Percentiles rank a stretch among this genome's conserved stretches.
These are phyloP conservation scores for Tetrastigma voinierianum DNA, from an alignment of 164 flowering plant species.

Conservation along the genomic window DNA sequence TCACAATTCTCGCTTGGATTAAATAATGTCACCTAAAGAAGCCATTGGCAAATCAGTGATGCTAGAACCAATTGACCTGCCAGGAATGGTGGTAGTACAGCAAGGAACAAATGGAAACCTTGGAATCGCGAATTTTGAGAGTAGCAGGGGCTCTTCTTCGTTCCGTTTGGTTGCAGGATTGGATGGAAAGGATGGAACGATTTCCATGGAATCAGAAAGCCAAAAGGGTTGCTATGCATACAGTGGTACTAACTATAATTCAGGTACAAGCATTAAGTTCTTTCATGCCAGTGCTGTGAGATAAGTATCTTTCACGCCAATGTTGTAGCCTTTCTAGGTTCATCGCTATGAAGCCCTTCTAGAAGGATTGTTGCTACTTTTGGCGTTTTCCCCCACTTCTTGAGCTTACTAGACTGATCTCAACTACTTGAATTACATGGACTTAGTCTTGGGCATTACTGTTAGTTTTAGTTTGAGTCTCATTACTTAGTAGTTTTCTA, in stretches of 20 bases:
- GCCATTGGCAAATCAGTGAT: slow-evolving; percentile 32
- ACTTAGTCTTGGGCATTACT: too few relatives aligned
- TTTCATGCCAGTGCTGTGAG: too few relatives aligned
- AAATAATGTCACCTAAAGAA: slow-evolving; percentile 15
- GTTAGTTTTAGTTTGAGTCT: too few relatives aligned
- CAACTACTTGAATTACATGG: too few relatives aligned
- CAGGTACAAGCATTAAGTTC: slow-evolving; percentile 35
- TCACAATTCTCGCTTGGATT: slow-evolving; percentile 52
- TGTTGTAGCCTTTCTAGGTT: background rate
- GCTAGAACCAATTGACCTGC: slow-evolving; percentile 53
- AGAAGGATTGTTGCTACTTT: background rate
- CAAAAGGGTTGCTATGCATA: slow-evolving; percentile 41
- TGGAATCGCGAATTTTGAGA: slow-evolving; percentile 9
- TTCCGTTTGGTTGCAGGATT: too few relatives aligned
- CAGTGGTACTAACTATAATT: slow-evolving; percentile 17
- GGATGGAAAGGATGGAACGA: slow-evolving; percentile 38
- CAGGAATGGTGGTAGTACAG: slow-evolving; percentile 42
- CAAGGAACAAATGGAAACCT: slow-evolving; percentile 30
- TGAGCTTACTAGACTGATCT: too few relatives aligned
- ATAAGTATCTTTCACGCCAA: background rate
- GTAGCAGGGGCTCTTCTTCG: too few relatives aligned
- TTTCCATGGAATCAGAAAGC: slow-evolving; percentile 49
- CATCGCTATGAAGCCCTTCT: background rate
- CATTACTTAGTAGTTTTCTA: too few relatives aligned
- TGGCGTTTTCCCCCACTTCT: too few relatives aligned